Evolutionary conservation across 75 land plant species (phyloP).

Genomic region (Selaginella moellendorffii): DNA sequence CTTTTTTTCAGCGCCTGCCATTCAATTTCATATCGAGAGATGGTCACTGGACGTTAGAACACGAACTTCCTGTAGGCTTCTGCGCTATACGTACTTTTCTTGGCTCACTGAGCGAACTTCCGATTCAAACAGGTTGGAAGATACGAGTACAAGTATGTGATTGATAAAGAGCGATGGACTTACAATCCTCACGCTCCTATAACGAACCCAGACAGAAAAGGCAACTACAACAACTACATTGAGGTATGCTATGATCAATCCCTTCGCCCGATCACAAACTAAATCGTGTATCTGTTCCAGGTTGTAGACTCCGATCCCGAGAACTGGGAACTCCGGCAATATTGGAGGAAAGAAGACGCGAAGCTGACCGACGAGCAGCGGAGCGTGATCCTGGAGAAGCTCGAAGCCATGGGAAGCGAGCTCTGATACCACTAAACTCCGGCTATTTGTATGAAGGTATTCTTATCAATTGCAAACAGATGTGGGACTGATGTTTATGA

Average conservation of each 20-base stretch:
- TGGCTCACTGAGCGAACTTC: background rate
- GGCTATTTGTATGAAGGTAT: no score
- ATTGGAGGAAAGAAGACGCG: conserved; percentile 41
- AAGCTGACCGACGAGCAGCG: conserved; percentile 46
- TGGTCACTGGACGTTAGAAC: conserved; percentile 52
- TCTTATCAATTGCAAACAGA: no score
- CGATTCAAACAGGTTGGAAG: conserved; percentile 50
- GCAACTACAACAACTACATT: conserved; percentile 80
- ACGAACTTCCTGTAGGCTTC: conserved; percentile 60
- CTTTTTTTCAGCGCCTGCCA: conserved; percentile 38
- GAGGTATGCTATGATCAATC: conserved; percentile 25
- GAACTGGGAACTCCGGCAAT: conserved; percentile 21
- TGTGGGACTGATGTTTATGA: no score
- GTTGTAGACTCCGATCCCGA: conserved; percentile 24
- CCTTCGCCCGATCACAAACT: background rate
- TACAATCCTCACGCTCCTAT: conserved; percentile 40
- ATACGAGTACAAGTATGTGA: conserved; percentile 91
- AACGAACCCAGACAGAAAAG: conserved; percentile 61
- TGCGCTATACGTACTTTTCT: background rate
- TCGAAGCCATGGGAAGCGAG: conserved; percentile 17
- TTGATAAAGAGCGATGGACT: conserved; percentile 58
- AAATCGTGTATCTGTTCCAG: no score
- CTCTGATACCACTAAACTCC: no score
- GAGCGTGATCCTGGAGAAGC: conserved; percentile 33
- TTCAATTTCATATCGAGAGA: conserved; percentile 33